phyloP scores from a whole-genome alignment of 2,329 filamentous ascomycete genomes.

The Colletotrichum echinochloae region DNA sequence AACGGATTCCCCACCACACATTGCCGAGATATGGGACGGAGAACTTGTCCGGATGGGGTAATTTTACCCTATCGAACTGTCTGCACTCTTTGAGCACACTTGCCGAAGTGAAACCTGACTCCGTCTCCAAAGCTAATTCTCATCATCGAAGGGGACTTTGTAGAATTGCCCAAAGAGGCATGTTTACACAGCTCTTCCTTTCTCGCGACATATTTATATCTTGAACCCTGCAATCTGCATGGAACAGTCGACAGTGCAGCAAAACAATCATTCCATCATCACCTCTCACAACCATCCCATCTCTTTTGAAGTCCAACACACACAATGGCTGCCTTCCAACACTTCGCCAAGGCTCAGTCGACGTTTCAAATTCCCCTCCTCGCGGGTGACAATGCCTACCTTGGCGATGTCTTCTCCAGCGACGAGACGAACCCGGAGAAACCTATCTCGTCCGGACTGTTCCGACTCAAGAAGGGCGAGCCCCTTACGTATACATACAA shows the following conservation, averaged over 20 bases:
- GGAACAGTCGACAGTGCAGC: background rate
- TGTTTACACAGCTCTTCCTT: background rate
- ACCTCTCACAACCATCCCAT: background rate
- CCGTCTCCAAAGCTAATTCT: background rate
- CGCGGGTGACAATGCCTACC: conserved; percentile 75
- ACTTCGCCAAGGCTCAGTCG: conserved; percentile 69
- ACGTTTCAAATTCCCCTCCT: conserved; percentile 74
- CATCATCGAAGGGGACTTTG: too few relatives aligned
- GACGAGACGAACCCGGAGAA: conserved; percentile 66
- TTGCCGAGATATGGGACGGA: conserved; percentile 30
- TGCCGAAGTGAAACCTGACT: conserved; percentile 16
- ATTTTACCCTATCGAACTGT: conserved; percentile 34
- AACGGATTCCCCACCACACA: conserved; percentile 24
- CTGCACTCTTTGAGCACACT: background rate
- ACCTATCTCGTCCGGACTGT: conserved; percentile 74
- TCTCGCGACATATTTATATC: background rate
- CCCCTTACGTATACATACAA: conserved; percentile 76
- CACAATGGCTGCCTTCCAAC: conserved; percentile 58
- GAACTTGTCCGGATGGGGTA: conserved; percentile 33
- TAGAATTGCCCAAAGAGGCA: background rate
- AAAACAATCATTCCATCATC: background rate
- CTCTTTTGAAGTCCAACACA: too few relatives aligned
- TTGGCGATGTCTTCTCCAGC: conserved; percentile 71
- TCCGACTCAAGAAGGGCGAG: conserved; percentile 75
- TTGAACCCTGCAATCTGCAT: background rate